Evolutionary conservation across 164 flowering plant genomes (phyloP).

Genomic region (Protea cynaroides): DNA sequence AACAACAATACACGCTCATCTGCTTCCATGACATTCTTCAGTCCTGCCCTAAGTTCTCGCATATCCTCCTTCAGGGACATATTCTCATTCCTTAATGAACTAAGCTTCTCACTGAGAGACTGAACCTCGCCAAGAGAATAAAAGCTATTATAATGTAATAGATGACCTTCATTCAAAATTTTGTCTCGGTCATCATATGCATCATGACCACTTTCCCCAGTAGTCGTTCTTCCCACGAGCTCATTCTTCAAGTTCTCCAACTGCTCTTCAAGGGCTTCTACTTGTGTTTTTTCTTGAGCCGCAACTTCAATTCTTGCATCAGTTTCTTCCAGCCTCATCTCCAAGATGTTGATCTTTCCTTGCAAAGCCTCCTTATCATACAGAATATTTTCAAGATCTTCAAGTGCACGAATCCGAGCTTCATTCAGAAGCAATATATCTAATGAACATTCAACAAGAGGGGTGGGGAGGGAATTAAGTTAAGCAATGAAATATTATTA

Average conservation of each 20-base stretch:
- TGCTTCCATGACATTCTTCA: constrained; percentile 41
- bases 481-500: not conserved
- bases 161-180: constrained; percentile 13
- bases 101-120: constrained; percentile 55
- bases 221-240: constrained; percentile 29
- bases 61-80: constrained; percentile 53
- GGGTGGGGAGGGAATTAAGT: not conserved
- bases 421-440: constrained; percentile 85
- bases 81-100: constrained; percentile 56
- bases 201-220: constrained; percentile 22
- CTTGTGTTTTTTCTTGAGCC: constrained; percentile 78
- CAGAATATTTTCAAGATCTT: constrained; percentile 71
- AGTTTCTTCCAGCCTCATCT: constrained; percentile 79
- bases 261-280: constrained; percentile 62
- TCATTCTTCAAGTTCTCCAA: constrained; percentile 60
- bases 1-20: constrained; percentile 54
- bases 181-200: constrained; percentile 11
- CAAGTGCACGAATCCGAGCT: constrained; percentile 77
- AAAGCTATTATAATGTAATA: constrained; percentile 14
- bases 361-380: constrained; percentile 73
- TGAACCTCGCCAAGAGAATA: constrained; percentile 41
- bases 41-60: constrained; percentile 40
- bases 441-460: constrained; percentile 19
- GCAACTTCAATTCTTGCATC: constrained; percentile 81
- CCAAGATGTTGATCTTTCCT: constrained; percentile 71